Conservation (phyloP, 805 yeast genomes). For the Sugiyamaella smithiae region DNA sequence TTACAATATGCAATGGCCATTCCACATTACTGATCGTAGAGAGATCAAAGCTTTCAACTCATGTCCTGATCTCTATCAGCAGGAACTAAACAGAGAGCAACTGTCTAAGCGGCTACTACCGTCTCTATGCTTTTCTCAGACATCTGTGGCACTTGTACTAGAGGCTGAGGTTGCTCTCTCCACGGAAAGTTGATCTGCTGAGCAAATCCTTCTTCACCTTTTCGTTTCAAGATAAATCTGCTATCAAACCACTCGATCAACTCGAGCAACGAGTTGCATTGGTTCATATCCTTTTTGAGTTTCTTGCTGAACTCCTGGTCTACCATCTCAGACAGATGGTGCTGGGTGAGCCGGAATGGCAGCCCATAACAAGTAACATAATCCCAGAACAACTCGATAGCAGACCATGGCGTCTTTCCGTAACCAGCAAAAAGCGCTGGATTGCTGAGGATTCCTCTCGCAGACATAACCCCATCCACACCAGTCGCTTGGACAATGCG, state of each 20-base stretch:
- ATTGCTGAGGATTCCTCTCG: conserved; percentile 78
- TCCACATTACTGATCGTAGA: too few species aligned
- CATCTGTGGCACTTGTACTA: too few species aligned
- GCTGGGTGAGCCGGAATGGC: conserved; percentile 81
- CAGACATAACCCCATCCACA: conserved; percentile 94
- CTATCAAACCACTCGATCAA: conserved; percentile 81
- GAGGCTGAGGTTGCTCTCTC: too few species aligned
- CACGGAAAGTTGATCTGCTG: conserved; percentile 11
- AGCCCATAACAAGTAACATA: conserved; percentile 75
- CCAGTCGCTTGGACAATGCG: conserved; percentile 63
- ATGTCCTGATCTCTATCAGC: too few species aligned
- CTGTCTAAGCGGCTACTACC: too few species aligned
- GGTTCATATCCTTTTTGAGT: conserved; percentile 62
- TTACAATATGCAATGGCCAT: too few species aligned
- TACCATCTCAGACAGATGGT: conserved; percentile 86
- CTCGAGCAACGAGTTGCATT: conserved; percentile 53
- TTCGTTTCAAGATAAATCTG: conserved; percentile 61
- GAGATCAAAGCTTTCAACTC: too few species aligned
- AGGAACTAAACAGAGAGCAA: too few species aligned
- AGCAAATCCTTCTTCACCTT: conserved; percentile 71
- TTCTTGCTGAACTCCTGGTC: conserved; percentile 49
- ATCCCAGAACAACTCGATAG: conserved; percentile 80
- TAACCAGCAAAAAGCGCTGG: conserved; percentile 85
- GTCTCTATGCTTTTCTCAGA: too few species aligned
- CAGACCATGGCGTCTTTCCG: conserved; percentile 81